Percentiles rank a stretch among this genome's conserved stretches.
Conservation (phyloP, 495 filamentous ascomycete genomes). For the Gamarada debralockiae region DNA sequence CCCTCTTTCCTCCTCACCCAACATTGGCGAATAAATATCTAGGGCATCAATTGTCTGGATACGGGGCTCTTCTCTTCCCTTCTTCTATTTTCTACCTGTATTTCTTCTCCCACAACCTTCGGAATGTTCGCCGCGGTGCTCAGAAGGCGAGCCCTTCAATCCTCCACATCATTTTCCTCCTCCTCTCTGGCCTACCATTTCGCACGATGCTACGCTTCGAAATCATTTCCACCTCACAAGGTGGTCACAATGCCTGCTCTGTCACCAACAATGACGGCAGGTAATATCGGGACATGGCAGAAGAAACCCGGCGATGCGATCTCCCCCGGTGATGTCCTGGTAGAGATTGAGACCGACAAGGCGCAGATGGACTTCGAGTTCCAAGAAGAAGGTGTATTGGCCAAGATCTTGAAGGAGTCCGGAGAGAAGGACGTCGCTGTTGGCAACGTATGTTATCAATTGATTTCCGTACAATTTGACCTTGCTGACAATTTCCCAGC, state of each 20-base stretch:
- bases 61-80: slow-evolving; percentile 20
- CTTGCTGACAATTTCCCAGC: slow-evolving; percentile 54
- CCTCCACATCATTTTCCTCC: slow-evolving; percentile 35
- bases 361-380: slow-evolving; percentile 99
- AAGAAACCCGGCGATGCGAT: slow-evolving; percentile 92
- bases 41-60: slow-evolving; percentile 27
- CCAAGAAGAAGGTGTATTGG: slow-evolving; percentile 94
- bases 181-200: slow-evolving; percentile 39
- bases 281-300: slow-evolving; percentile 97
- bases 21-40: slow-evolving; percentile 13
- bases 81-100: slow-evolving; percentile 26
- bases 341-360: slow-evolving; percentile 99
- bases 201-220: slow-evolving; percentile 54
- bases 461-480: slow-evolving; percentile 2
- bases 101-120: slow-evolving; percentile 17
- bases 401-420: slow-evolving; percentile 89
- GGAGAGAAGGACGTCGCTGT: slow-evolving; percentile 95
- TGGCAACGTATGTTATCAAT: slow-evolving; percentile 72
- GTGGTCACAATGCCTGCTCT: slow-evolving; percentile 97
- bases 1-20: slow-evolving; percentile 6
- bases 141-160: slow-evolving; percentile 50
- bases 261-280: slow-evolving; percentile 94
- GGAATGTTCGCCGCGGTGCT: slow-evolving; percentile 52
- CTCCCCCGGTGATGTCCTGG: slow-evolving; percentile 91
- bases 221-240: slow-evolving; percentile 79